Base-by-base conservation (phyloP, 768 basidiomycete genomes). In the Rhizopogon vinicolor region DNA sequence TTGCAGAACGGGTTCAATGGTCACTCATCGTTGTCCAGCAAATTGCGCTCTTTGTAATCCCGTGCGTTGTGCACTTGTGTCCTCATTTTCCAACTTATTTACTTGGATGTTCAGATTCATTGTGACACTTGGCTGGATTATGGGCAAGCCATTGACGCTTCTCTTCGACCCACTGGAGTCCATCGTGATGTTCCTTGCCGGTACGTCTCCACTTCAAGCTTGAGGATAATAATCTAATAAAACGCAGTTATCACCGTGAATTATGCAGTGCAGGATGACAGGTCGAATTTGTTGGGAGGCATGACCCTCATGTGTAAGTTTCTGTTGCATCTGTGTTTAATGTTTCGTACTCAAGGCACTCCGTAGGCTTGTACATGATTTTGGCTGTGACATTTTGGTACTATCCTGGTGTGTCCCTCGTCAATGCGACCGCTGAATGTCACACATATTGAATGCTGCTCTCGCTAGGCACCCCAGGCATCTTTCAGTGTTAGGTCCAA, bases 241-340 rank as follows among this genome's bases (percentile, higher is more conserved):
- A 18, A n/a, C n/a, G 7, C 54, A 86, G 86, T 91, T 10, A 74
- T 91, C 60, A 89, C 89, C 4, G 90, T 95, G 70, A 90, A 89
- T 64, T 91, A 89, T 63, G 86, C 88, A 22, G 81, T 95, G 5
- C 80, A 83, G 48, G 94, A 96, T 62, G 92, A 92, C 13, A 89
- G 84, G 66, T 89, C 86, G 28, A 95, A 95, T 68, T 96, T 93
- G 84, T 77, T 96, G 18, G 92, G 95, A 69, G 92, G 91, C 22
- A 69, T 85, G 61, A 85, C 91, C 53, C 77, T 92, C n/a, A 81
- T 91, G 54, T 83, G 85, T 80, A 58, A 44, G 75, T 67, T 10
- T 28, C 45, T 41, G 10, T 16, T 35, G 52, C 46, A 31, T 19
- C 28, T 41, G 12, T 41, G 31, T 44, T 25, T 3, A 4, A 25